Evolutionary conservation across 768 basidiomycete genomes (phyloP).

Genomic region (Hypholoma fasciculare): DNA sequence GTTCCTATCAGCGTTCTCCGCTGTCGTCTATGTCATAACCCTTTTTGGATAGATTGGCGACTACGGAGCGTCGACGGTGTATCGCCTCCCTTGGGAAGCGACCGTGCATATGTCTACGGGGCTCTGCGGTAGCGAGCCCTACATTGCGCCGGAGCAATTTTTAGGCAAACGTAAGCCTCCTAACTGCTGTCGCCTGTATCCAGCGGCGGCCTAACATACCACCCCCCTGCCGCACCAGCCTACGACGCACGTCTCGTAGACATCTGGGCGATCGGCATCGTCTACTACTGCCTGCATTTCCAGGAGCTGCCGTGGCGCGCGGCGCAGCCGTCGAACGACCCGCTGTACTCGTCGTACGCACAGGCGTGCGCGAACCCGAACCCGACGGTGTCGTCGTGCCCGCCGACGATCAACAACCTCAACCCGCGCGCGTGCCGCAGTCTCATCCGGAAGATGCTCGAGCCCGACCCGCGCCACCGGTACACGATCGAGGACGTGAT

Average conservation of each 20-base stretch:
- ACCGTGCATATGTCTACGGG: constrained; percentile 98
- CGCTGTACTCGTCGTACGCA: constrained; percentile 78
- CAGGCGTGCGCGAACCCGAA: constrained; percentile 51
- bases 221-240: constrained; percentile 48
- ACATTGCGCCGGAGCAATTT: constrained; percentile 98
- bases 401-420: constrained; percentile 83
- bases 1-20: constrained; percentile 39
- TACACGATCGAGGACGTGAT: constrained; percentile 80
- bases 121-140: constrained; percentile 96
- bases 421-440: constrained; percentile 82
- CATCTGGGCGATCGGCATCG: constrained; percentile 95
- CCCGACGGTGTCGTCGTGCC: constrained; percentile 45
- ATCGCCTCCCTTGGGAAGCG: constrained; percentile 96
- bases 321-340: constrained; percentile 74
- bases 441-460: constrained; percentile 90
- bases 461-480: constrained; percentile 85
- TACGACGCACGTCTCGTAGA: constrained; percentile 98
- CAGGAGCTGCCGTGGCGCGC: constrained; percentile 98
- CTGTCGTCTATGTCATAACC: not conserved
- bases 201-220: constrained; percentile 31
- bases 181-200: constrained; percentile 24
- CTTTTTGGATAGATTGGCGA: constrained; percentile 77
- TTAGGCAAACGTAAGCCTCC: constrained; percentile 86
- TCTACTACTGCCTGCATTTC: constrained; percentile 98
- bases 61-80: constrained; percentile 99